Conservation (phyloP, 305 asterid species). For the Coffea humblotiana region DNA sequence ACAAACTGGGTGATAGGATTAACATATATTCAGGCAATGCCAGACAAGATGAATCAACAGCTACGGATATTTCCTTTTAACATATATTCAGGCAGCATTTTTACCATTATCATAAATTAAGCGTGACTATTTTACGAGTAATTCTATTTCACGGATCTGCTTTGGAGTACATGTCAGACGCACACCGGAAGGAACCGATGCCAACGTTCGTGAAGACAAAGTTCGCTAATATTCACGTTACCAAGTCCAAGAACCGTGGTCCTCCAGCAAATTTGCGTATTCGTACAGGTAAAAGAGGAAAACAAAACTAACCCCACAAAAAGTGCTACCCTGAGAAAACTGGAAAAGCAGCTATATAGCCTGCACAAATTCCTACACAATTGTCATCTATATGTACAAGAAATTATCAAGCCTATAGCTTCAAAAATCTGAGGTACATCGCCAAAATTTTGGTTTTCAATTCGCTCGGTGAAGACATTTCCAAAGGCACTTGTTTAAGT, state of each 20-base stretch:
- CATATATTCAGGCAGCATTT: no score
- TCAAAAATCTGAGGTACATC: background rate
- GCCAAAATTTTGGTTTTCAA: background rate
- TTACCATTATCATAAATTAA: no score
- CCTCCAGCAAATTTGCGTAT: background rate
- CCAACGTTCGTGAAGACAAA: background rate
- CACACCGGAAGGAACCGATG: no score
- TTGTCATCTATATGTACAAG: background rate
- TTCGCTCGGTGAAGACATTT: background rate
- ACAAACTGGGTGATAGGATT: no score
- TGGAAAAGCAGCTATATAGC: background rate
- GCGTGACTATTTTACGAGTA: no score
- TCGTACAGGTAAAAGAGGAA: background rate
- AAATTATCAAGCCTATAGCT: background rate
- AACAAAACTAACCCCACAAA: background rate
- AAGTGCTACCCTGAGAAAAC: background rate
- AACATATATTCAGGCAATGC: no score
- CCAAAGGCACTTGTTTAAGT: background rate
- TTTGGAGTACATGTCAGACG: no score
- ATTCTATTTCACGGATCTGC: no score
- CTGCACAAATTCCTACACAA: background rate
- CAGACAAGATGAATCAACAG: no score
- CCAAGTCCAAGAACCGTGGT: background rate
- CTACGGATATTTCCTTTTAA: no score
- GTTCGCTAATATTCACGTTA: background rate